A percentile compares a stretch with the other conserved stretches of the same genome.
Evolutionary conservation across 257 asterid genomes (phyloP).

Genomic region (Buddleja alternifolia): DNA sequence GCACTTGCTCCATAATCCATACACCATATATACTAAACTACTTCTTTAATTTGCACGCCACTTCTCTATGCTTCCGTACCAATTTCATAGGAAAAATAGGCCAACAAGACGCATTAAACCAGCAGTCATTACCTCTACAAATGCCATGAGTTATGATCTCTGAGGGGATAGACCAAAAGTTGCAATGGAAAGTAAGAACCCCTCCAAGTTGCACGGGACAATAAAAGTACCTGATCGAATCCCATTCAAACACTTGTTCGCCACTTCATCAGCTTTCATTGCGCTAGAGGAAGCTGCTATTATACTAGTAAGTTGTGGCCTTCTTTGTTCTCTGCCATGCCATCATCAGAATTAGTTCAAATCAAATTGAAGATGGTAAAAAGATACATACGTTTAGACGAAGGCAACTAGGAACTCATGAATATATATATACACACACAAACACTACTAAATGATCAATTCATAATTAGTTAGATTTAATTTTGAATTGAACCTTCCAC

Average conservation of each 20-base stretch:
- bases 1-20: too few relatives aligned
- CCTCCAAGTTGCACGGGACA: constrained; percentile 71
- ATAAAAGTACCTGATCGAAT: constrained; percentile 57
- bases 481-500: constrained; percentile 59
- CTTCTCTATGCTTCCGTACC: constrained; percentile 62
- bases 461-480: too few relatives aligned
- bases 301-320: constrained; percentile 62
- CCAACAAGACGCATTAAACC: constrained; percentile 53
- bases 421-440: too few relatives aligned
- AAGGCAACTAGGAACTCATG: not conserved
- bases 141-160: constrained; percentile 68
- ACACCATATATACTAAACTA: too few relatives aligned
- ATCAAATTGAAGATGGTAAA: too few relatives aligned
- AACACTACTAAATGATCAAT: too few relatives aligned
- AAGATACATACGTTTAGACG: too few relatives aligned
- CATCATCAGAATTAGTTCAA: too few relatives aligned
- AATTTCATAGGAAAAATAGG: constrained; percentile 70
- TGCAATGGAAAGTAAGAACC: constrained; percentile 59
- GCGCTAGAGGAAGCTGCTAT: constrained; percentile 74
- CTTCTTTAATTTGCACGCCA: constrained; percentile 41
- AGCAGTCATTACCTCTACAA: constrained; percentile 55
- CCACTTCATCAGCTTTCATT: constrained; percentile 79
- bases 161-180: constrained; percentile 81
- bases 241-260: constrained; percentile 59
- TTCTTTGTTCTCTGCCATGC: constrained; percentile 64